Evolutionary conservation across 805 yeast genomes (phyloP).

Genomic region (Dipodascus albidus): DNA sequence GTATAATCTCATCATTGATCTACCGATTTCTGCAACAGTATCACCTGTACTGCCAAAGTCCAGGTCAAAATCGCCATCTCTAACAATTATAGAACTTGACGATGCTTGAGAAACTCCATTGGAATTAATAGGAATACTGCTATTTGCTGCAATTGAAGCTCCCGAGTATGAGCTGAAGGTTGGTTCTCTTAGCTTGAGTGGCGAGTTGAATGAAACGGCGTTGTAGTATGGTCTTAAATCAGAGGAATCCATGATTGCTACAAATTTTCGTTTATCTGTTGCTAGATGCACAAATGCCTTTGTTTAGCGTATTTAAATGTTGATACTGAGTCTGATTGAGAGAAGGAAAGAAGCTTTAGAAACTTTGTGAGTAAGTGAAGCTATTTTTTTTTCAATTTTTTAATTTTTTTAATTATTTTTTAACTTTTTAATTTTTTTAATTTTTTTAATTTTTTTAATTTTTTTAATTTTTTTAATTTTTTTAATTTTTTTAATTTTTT

Average conservation of each 20-base stretch:
- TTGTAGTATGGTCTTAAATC: constrained; percentile 56
- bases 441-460: too few relatives aligned
- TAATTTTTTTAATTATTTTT: too few relatives aligned
- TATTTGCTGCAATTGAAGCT: neutral
- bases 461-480: too few relatives aligned
- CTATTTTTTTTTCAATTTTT: neutral
- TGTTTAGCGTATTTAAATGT: too few relatives aligned
- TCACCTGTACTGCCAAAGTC: constrained; percentile 9
- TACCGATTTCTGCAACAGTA: constrained; percentile 29
- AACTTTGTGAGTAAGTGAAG: neutral
- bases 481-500: too few relatives aligned
- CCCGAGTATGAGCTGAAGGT: neutral
- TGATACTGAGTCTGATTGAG: too few relatives aligned
- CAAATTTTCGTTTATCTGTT: too few relatives aligned
- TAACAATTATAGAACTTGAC: neutral
- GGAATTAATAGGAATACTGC: neutral
- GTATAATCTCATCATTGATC: constrained; percentile 59
- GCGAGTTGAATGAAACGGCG: constrained; percentile 44
- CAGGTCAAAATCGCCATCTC: constrained; percentile 15
- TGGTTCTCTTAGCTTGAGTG: neutral
- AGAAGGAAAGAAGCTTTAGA: neutral
- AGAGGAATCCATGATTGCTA: neutral
- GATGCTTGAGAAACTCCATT: neutral
- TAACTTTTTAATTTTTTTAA: too few relatives aligned
- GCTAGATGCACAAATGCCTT: neutral